These are phyloP conservation scores for Trifolium dubium DNA, from an alignment of 306 rosid genomes.

Conservation along the genomic window DNA sequence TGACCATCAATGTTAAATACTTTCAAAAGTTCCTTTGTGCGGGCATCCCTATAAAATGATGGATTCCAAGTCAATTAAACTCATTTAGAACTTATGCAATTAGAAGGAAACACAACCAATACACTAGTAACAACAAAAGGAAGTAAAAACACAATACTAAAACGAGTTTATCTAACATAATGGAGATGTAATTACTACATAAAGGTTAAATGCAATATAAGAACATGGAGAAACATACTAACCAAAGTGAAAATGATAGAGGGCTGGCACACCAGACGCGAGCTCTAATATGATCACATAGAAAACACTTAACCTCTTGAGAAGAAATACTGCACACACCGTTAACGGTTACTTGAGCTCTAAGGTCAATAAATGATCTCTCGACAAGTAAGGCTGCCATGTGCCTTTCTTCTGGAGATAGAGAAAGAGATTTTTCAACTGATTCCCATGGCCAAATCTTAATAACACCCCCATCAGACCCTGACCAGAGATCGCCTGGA, in stretches of 20 bases:
- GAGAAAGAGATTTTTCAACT: conserved; percentile 83
- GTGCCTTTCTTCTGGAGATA: conserved; percentile 85
- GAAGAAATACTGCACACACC: conserved; percentile 92
- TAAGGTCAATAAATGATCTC: conserved; percentile 83
- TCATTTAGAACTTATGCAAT: background rate
- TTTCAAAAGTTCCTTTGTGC: conserved; percentile 84
- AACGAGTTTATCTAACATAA: background rate
- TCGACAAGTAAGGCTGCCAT: conserved; percentile 98
- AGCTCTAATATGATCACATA: conserved; percentile 71
- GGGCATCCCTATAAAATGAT: conserved; percentile 80
- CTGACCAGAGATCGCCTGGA: conserved; percentile 95
- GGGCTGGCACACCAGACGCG: conserved; percentile 86
- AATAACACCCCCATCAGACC: conserved; percentile 87
- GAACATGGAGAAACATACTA: conserved; percentile 39
- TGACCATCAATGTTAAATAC: conserved; percentile 93
- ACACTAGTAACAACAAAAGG: background rate
- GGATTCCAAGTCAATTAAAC: conserved; percentile 28
- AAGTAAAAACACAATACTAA: background rate
- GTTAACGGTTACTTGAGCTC: conserved; percentile 84
- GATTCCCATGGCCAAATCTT: conserved; percentile 99
- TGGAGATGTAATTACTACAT: background rate
- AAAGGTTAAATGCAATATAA: background rate
- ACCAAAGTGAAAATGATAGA: conserved; percentile 86
- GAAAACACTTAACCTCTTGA: conserved; percentile 86
- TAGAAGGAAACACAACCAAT: conserved; percentile 9